Conservation (phyloP, 371 early-diverging fungal genomes). For the Rhizomucor miehei region DNA sequence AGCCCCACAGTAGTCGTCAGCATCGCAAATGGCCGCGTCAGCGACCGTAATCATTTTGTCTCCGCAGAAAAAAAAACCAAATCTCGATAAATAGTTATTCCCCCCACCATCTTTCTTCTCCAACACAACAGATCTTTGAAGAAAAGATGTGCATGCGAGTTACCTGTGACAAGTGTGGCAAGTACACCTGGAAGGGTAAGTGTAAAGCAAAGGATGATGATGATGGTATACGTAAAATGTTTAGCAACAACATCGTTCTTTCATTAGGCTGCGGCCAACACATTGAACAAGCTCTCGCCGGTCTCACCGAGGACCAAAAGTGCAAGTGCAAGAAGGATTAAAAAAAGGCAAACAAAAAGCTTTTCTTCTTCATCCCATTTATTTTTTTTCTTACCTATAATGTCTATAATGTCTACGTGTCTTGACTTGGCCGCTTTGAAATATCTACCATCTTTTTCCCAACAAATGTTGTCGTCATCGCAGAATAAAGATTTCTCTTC, state of each 20-base stretch:
- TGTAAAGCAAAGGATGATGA: too few relatives aligned
- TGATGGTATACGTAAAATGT: not conserved
- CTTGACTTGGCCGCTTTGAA: too few relatives aligned
- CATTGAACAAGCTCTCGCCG: constrained; percentile 28
- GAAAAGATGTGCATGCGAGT: constrained; percentile 25
- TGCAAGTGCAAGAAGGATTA: constrained; percentile 22
- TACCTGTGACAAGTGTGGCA: constrained; percentile 20
- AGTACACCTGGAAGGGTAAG: constrained; percentile 30
- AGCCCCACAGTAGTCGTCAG: too few relatives aligned
- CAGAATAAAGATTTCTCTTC: too few relatives aligned
- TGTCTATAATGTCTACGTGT: too few relatives aligned
- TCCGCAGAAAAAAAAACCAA: constrained; percentile 10
- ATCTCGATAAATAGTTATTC: too few relatives aligned
- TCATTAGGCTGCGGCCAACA: constrained; percentile 24
- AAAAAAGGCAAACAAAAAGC: not conserved
- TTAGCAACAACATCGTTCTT: not conserved
- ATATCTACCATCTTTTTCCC: too few relatives aligned
- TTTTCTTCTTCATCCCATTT: too few relatives aligned
- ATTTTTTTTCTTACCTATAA: too few relatives aligned
- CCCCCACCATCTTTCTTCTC: not conserved
- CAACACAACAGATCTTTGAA: too few relatives aligned
- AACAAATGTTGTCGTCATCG: too few relatives aligned
- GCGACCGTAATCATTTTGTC: constrained; percentile 10
- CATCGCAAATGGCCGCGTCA: constrained; percentile 12
- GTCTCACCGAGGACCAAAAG: constrained; percentile 21